Evolutionary conservation across 1,284 basidiomycete genomes (phyloP), one percentile per base, ranked within the genome.

Genomic region (Quambalaria eucalypti): DNA sequence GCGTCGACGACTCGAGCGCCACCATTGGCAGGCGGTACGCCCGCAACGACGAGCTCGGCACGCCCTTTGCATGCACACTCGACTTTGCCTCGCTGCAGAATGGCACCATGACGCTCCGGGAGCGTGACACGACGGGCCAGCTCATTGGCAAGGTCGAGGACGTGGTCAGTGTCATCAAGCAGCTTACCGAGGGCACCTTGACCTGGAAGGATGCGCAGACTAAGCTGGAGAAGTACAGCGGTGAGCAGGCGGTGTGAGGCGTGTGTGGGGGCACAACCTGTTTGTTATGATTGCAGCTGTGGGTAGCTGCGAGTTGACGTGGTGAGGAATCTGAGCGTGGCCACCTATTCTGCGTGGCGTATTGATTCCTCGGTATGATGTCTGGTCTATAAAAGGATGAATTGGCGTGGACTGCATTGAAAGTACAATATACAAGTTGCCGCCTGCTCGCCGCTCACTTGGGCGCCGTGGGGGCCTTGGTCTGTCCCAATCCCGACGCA

Each of bases 41-140:
- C 29, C 84, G 95, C 61, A 98, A 97, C 79, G 93, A 99, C 79
- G 95, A 98, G 79, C 83, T 99, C 42, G 93, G 93, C 65, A 98
- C 93, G 33, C 93, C 93, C 2, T 98, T 88, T 76, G 93, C 93
- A 52, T 82, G 92, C 65, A 98, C 95, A 4, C 82, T 98, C 60
- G 93, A 98, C 79, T 98, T 98, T 80, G 93, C 92, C 26, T 92
- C 90, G 89, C 77, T 78, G 87, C 57, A 55, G 55, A 72, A 73
- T 57, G 71, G 73, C 46, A 75, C 73, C 28, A 66, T 75, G 61
- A 75, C 73, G 40, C 54, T 75, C 44, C 65, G 73, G 40, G 93
- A 98, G 78, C 87, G 93, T 54, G 93, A 97, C 78, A 90, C 91
- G 49, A 97, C 88, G 50, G 82, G 85, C 50, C 93, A 98, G 78